Conservation (phyloP, 177 flowering plant genomes). For the Telopea speciosissima region DNA sequence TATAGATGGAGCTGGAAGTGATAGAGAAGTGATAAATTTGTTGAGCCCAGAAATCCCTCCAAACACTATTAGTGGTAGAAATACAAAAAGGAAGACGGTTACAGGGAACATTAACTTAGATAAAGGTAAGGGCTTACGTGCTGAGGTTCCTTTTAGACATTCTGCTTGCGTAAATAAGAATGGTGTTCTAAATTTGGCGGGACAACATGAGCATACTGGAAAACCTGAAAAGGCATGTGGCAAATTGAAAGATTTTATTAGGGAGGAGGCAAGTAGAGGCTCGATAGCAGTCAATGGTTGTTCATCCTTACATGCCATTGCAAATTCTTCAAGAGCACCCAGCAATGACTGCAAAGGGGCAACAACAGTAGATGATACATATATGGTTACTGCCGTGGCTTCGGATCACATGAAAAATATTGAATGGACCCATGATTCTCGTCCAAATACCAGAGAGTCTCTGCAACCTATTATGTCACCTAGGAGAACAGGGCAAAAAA, state of each 20-base stretch:
- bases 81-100: slow-evolving; percentile 5
- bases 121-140: slow-evolving; percentile 18
- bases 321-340: slow-evolving; percentile 10
- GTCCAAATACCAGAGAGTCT: slow-evolving; percentile 21
- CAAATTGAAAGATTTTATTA: slow-evolving; percentile 4
- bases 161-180: slow-evolving; percentile 10
- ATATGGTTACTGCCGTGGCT: slow-evolving; percentile 17
- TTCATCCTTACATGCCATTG: slow-evolving; percentile 7
- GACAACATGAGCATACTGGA: slow-evolving; percentile 7
- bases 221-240: slow-evolving; percentile 11
- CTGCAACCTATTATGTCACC: slow-evolving; percentile 25
- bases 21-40: slow-evolving; percentile 9
- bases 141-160: slow-evolving; percentile 18
- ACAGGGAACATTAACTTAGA: slow-evolving; percentile 11
- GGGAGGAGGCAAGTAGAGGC: slow-evolving; percentile 18
- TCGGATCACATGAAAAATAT: slow-evolving; percentile 18
- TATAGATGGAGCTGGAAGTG: slow-evolving; percentile 13
- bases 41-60: not conserved
- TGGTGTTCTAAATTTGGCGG: slow-evolving; percentile 19
- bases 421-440: slow-evolving; percentile 19
- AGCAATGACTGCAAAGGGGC: slow-evolving; percentile 13
- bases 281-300: slow-evolving; percentile 7
- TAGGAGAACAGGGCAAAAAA: slow-evolving; percentile 42
- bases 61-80: not conserved
- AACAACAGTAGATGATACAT: too few species aligned